Percentiles rank a stretch among this genome's conserved stretches.
phyloP scores from a whole-genome alignment of 495 filamentous ascomycete genomes.

The Xylona heveae region DNA sequence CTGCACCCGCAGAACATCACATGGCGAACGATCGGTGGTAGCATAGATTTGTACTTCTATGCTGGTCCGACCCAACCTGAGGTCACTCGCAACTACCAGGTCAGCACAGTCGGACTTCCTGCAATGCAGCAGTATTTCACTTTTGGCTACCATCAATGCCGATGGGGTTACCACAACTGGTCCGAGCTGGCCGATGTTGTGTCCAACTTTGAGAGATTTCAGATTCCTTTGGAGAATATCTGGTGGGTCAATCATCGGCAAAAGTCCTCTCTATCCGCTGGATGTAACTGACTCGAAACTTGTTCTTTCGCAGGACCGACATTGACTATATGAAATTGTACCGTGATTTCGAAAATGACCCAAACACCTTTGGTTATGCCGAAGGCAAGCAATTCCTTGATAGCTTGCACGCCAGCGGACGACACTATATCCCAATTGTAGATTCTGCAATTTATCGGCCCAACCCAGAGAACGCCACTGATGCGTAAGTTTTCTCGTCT shows the following conservation, averaged over 20 bases:
- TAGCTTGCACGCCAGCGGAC: slow-evolving; percentile 39
- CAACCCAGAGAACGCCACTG: slow-evolving; percentile 45
- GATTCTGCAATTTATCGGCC: slow-evolving; percentile 65
- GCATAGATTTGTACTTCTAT: slow-evolving; percentile 41
- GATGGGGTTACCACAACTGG: slow-evolving; percentile 45
- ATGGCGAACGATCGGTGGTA: slow-evolving; percentile 49
- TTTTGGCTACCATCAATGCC: slow-evolving; percentile 42
- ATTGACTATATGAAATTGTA: slow-evolving; percentile 39
- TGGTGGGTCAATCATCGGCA: slow-evolving; percentile 40
- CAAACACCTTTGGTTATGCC: slow-evolving; percentile 23
- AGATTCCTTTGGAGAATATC: slow-evolving; percentile 43
- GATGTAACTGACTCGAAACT: no score
- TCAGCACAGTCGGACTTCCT: slow-evolving; percentile 32
- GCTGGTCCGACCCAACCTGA: slow-evolving; percentile 32
- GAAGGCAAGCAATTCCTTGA: slow-evolving; percentile 38
- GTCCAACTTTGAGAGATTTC: slow-evolving; percentile 32
- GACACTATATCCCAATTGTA: slow-evolving; percentile 70
- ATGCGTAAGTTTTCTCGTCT: slow-evolving; percentile 24
- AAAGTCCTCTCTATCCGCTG: no score
- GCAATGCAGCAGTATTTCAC: slow-evolving; percentile 42
- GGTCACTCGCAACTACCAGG: slow-evolving; percentile 34
- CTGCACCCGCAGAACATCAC: slow-evolving; percentile 43
- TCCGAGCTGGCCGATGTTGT: slow-evolving; percentile 30
- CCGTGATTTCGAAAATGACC: slow-evolving; percentile 37
- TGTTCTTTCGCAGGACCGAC: no score